Conservation (phyloP, 768 basidiomycete species). For the Tylopilus subfusipes region DNA sequence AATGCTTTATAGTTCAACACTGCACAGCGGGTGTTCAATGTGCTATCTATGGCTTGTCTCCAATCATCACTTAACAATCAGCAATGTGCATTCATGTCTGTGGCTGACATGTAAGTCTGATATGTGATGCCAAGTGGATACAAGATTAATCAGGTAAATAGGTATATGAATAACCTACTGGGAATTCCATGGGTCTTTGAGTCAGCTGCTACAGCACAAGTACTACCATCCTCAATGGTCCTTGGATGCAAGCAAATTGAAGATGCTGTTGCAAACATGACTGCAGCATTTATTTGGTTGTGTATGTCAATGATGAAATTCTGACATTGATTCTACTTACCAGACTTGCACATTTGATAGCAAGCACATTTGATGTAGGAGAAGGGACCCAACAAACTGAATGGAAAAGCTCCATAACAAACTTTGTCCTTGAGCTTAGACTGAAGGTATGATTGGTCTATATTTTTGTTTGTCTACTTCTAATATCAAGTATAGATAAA, state of each 20-base stretch:
- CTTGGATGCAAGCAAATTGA: neutral
- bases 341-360: too few relatives aligned
- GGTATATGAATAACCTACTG: constrained; percentile 2
- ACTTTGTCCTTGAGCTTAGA: neutral
- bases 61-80: too few relatives aligned
- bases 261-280: neutral
- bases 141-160: too few relatives aligned
- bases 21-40: too few relatives aligned
- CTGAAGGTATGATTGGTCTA: neutral
- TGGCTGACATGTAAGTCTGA: too few relatives aligned
- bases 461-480: neutral
- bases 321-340: neutral
- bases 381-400: neutral
- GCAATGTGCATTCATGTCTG: too few relatives aligned
- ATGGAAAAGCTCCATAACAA: neutral
- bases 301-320: neutral
- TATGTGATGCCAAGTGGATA: too few relatives aligned
- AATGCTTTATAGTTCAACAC: neutral
- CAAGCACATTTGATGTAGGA: too few relatives aligned
- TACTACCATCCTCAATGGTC: neutral
- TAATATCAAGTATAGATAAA: neutral
- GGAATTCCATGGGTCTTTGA: neutral
- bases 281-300: constrained; percentile 7
- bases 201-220: neutral
- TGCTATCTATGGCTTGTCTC: too few relatives aligned